phyloP scores from a whole-genome alignment of 2,329 filamentous ascomycete genomes.

The Colletotrichum cereale region DNA sequence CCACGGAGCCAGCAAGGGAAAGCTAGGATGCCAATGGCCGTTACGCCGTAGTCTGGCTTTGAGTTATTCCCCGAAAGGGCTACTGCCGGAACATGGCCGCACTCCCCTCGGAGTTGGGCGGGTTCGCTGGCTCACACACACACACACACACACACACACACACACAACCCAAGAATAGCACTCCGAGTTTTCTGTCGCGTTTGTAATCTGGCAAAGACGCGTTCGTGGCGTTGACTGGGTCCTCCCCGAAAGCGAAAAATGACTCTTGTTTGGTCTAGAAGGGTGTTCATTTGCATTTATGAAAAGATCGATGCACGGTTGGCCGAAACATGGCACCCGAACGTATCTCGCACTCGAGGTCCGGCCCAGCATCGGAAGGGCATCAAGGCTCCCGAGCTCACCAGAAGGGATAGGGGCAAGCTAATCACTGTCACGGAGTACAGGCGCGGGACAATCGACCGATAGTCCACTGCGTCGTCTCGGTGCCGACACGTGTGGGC shows the following conservation, averaged over 20 bases:
- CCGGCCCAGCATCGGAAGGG: no score
- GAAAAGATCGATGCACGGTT: no score
- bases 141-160: no score
- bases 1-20: not conserved
- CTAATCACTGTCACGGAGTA: not conserved
- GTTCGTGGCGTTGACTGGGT: not conserved
- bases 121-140: not conserved
- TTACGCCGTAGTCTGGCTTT: not conserved
- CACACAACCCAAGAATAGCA: no score
- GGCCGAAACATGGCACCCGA: not conserved
- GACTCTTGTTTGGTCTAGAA: not conserved
- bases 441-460: not conserved
- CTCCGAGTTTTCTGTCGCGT: not conserved
- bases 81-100: conserved; percentile 11
- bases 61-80: not conserved
- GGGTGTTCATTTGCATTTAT: no score
- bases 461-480: conserved; percentile 20
- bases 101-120: not conserved
- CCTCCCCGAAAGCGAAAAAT: not conserved
- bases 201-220: not conserved
- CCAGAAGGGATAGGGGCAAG: not conserved
- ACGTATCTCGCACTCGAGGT: not conserved
- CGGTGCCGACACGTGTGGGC: conserved; percentile 25
- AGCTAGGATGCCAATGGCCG: conserved; percentile 10
- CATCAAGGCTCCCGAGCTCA: not conserved